Evolutionary conservation across 2,329 filamentous ascomycete genomes (phyloP), one percentile per base, ranked within the genome.

Genomic region (Sarocladium brachiariae): DNA sequence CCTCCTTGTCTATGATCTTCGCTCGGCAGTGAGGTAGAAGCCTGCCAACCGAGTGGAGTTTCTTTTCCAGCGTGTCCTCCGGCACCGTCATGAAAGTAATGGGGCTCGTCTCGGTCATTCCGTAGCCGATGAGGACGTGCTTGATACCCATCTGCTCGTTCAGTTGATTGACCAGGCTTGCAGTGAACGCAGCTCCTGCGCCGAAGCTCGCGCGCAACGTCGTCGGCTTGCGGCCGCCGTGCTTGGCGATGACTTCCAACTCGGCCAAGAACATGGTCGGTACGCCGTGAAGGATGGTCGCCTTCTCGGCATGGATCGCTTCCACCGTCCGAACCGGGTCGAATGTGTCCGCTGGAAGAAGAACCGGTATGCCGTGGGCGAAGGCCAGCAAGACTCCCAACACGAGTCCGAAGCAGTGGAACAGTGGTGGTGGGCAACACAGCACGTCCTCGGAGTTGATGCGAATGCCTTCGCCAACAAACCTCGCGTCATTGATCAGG

Each of bases 181-280:
- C 70, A 0, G 84, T 82, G 7, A 87, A 77, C 19, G 75, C 77
- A 19, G 76, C 79, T 2, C 84, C 84, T 0, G 83, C 83, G 21
- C 80, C 82, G 51, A 87, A 85, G 2, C 84, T 83, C 0, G 82
- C 86, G 24, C 84, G 72, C 1, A 87, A 68, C 5, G 63, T 65
- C 11, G 61, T 65, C 52, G 38, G 47, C 54, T 49, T 48, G 18
- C 39, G 25, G 51, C 37, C 43, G 21, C 37, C 43, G 21, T 27
- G 47, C 14, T 23, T 35, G 52, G 80, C 64, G 2, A 86, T 67
- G 2, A 86, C 71, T 51, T 82, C 77, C 11, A 87, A 70, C 55
- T 84, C 78, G 9, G 83, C 77, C 18, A 84, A 70, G 59, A 87
- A 87, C 84, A 88, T 88, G 4, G 84, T 86, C 1, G 84, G 83